These are phyloP conservation scores for Phycomyces blakesleeanus DNA, from an alignment of 192 early-diverging fungal species.

Conservation along the genomic window DNA sequence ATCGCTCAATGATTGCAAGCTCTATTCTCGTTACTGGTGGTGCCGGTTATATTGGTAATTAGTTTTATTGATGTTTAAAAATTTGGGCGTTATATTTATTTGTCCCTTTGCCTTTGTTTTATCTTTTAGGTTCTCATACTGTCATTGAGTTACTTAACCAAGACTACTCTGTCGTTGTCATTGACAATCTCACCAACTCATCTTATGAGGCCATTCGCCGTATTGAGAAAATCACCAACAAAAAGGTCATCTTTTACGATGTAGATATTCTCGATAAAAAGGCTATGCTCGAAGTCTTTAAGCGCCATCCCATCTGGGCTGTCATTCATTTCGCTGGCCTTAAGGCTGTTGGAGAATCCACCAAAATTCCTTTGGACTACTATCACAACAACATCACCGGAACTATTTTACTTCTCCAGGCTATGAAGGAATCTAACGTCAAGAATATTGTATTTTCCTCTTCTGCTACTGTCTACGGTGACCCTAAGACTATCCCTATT, in stretches of 20 bases:
- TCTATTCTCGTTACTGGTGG: slow-evolving; percentile 64
- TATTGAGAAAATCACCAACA: slow-evolving; percentile 59
- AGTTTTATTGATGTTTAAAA: not conserved
- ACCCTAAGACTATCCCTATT: slow-evolving; percentile 51
- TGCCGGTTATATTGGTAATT: slow-evolving; percentile 79
- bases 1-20: slow-evolving; percentile 16
- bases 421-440: slow-evolving; percentile 73
- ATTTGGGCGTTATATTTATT: no score
- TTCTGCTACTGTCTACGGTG: slow-evolving; percentile 87
- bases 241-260: slow-evolving; percentile 60
- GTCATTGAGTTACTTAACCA: slow-evolving; percentile 73
- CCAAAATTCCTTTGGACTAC: slow-evolving; percentile 77
- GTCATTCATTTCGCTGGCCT: slow-evolving; percentile 86
- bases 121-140: slow-evolving; percentile 65
- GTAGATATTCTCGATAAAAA: slow-evolving; percentile 77
- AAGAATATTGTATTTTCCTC: slow-evolving; percentile 93
- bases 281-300: slow-evolving; percentile 68
- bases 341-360: slow-evolving; percentile 84
- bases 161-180: slow-evolving; percentile 74
- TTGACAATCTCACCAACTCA: slow-evolving; percentile 85
- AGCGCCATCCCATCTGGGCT: slow-evolving; percentile 46
- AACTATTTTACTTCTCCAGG: slow-evolving; percentile 77
- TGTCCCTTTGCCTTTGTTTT: not conserved
- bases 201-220: slow-evolving; percentile 71
- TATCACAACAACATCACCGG: slow-evolving; percentile 92